These are phyloP conservation scores for Tagetes patula DNA, from an alignment of 129 eudicot species.

Conservation along the genomic window DNA sequence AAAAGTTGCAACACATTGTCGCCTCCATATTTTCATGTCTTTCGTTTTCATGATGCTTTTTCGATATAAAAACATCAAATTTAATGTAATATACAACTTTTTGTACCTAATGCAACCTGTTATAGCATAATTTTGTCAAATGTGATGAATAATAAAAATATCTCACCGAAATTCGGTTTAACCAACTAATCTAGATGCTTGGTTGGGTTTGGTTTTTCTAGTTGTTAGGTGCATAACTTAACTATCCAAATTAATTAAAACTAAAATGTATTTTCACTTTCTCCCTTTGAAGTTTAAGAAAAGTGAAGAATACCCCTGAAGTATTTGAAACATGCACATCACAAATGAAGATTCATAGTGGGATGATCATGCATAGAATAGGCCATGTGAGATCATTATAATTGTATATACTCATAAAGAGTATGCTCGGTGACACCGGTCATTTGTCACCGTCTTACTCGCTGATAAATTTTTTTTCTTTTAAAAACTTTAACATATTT, in stretches of 20 bases:
- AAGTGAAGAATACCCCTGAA: constrained; percentile 1
- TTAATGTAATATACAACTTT: constrained; percentile 9
- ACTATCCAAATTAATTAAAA: neutral
- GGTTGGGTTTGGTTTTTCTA: constrained; percentile 17
- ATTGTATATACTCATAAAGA: too few species aligned
- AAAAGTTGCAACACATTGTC: constrained; percentile 4
- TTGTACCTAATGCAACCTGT: constrained; percentile 23
- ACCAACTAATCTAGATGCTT: constrained; percentile 23
- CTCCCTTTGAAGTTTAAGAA: neutral
- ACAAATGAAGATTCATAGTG: neutral
- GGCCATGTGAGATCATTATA: too few species aligned
- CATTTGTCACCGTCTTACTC: too few species aligned
- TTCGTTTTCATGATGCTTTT: constrained; percentile 12
- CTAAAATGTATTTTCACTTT: neutral
- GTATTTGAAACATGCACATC: neutral
- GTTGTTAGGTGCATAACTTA: constrained; percentile 22
- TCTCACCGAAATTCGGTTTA: constrained; percentile 23
- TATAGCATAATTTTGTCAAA: constrained; percentile 13
- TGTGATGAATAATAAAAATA: constrained; percentile 17
- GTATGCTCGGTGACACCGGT: too few species aligned
- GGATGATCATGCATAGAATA: too few species aligned
- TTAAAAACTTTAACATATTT: too few species aligned
- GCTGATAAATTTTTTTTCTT: too few species aligned
- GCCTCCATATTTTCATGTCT: neutral
- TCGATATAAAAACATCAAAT: neutral